Base-by-base conservation (phyloP, 2,329 filamentous ascomycete species). In the Stenocarpella maydis region DNA sequence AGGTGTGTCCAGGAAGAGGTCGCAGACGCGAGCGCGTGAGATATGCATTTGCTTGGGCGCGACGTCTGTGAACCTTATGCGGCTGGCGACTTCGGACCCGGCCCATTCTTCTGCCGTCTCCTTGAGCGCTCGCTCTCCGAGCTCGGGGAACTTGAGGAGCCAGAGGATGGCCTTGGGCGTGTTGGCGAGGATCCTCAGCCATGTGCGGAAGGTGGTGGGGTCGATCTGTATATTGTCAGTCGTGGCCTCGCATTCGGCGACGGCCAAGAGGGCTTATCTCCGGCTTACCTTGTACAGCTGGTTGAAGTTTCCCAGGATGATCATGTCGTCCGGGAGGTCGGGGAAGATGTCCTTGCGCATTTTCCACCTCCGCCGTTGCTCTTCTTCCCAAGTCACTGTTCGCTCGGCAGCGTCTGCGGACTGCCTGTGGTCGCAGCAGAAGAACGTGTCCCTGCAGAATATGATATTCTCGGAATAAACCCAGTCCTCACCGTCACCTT, bases 231-330 rank as follows among this genome's bases (percentile, higher is more conserved):
- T 26, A n/a, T 28, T 49, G 47, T 65, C 14, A 69, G 47, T 26
- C 8, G 37, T 21, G 14, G n/a, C 3, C 19, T 24, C 26, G 41
- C 21, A 6, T 0, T 39, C 2, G 3, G 21, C 1, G 26, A 31
- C 6, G 55, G 12, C 14, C 50, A 14, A 52, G 17, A 17, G 14
- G 28, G 34, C 26, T 7, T 61, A 14, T 6, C 12, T 5, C 34
- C 12, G 37, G 75, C 84, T 73, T 84, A 96, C 95, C 90, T 99
- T 99, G 83, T 99, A 99, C 39, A 99, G 85, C 79, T 99, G 96
- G 77, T 99, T 99, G 82, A 99, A 99, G 80, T 99, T 99, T 8
- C 94, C 96, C 69, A 99, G 86, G 75, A 99, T 98, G 75, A 99
- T 90, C 24, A 90, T 88, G 77, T 97, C 91, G 75, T 98, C 92